Percentiles rank a stretch among this genome's conserved stretches.
Conservation (phyloP, 169 alveolate species). For the Plasmodium relictum region DNA sequence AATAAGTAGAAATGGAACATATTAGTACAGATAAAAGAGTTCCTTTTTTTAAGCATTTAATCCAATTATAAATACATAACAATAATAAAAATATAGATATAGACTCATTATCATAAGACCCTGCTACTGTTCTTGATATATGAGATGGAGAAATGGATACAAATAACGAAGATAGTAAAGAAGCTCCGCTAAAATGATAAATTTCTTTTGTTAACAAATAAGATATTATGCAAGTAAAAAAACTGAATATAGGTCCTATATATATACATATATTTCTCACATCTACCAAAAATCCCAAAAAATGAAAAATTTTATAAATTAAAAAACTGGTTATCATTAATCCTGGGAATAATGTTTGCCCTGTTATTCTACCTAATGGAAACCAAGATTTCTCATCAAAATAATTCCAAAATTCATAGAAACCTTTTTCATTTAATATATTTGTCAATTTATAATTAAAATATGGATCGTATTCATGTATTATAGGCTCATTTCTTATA, state of each 20-base stretch:
- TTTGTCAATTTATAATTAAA: constrained; percentile 97
- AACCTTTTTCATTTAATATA: constrained; percentile 94
- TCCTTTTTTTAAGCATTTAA: constrained; percentile 95
- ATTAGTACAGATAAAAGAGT: constrained; percentile 87
- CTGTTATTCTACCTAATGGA: constrained; percentile 98
- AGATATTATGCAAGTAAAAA: constrained; percentile 94
- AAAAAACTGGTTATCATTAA: constrained; percentile 95
- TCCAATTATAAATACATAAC: constrained; percentile 94
- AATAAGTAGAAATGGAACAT: constrained; percentile 87
- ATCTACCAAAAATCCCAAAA: constrained; percentile 91
- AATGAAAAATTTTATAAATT: constrained; percentile 84
- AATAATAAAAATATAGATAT: constrained; percentile 97
- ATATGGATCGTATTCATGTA: constrained; percentile 99
- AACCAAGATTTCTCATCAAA: constrained; percentile 97
- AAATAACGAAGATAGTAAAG: constrained; percentile 96
- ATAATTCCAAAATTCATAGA: constrained; percentile 97
- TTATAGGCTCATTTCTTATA: constrained; percentile 95
- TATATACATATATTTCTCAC: constrained; percentile 96
- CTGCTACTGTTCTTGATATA: constrained; percentile 94
- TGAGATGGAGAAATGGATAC: constrained; percentile 97
- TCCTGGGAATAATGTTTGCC: constrained; percentile 99
- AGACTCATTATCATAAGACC: constrained; percentile 99
- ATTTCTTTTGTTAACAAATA: constrained; percentile 93
- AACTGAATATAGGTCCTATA: constrained; percentile 97
- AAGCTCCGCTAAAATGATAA: constrained; percentile 90